Conservation (phyloP, 2,329 filamentous ascomycete species). For the Aspergillus jensenii region DNA sequence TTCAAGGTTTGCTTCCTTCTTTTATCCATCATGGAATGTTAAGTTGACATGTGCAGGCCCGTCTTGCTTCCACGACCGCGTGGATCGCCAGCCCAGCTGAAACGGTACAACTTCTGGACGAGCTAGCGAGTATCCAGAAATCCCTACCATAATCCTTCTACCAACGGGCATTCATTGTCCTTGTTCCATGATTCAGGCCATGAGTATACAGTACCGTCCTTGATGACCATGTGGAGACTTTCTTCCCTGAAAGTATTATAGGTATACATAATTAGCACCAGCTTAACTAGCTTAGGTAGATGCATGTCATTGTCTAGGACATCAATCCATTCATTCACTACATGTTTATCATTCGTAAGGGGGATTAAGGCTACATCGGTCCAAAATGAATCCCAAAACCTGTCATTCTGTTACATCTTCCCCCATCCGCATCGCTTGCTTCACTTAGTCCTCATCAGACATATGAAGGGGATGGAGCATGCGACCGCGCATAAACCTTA, state of each 20-base stretch:
- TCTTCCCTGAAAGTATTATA: background rate
- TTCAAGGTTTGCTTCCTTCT: conserved; percentile 67
- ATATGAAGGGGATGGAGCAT: background rate
- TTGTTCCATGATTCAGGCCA: background rate
- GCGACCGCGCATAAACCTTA: background rate
- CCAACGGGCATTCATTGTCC: background rate
- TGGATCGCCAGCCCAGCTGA: conserved; percentile 95
- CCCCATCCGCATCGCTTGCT: background rate
- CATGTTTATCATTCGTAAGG: background rate
- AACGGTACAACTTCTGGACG: conserved; percentile 85
- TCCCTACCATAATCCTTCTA: background rate
- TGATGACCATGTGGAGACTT: background rate
- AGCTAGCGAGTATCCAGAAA: conserved; percentile 56
- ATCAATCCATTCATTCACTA: background rate
- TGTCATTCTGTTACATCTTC: background rate
- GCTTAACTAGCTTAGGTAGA: background rate
- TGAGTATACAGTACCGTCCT: background rate
- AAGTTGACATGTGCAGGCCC: conserved; percentile 50
- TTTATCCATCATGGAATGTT: no score
- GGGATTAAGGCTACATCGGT: background rate
- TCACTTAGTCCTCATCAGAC: background rate
- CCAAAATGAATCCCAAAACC: background rate
- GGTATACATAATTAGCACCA: background rate
- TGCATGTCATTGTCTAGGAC: background rate
- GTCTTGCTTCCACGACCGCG: conserved; percentile 87